phyloP scores from a whole-genome alignment of 257 asterid genomes.

The Vinca minor region DNA sequence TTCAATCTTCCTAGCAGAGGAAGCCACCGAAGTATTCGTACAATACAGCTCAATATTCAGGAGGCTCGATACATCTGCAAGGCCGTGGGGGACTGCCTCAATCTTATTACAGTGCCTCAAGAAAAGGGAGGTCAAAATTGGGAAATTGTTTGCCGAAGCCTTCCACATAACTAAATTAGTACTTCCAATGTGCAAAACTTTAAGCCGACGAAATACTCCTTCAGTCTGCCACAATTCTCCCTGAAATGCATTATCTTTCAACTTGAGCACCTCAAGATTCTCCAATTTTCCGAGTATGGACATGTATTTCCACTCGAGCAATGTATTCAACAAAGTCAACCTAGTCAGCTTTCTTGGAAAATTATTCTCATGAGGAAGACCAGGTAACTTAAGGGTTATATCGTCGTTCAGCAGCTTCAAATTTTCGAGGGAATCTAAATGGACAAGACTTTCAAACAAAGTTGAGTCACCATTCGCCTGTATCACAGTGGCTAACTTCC shows the following conservation, averaged over 20 bases:
- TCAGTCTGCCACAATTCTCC: conserved; percentile 25
- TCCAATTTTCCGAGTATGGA: conserved; percentile 22
- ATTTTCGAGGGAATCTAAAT: conserved; percentile 14
- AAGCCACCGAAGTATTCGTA: conserved; percentile 18
- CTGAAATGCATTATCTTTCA: conserved; percentile 18
- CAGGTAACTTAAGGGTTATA: background rate
- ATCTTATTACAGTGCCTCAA: conserved; percentile 21
- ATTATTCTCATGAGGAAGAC: conserved; percentile 6
- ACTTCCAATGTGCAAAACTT: conserved; percentile 21
- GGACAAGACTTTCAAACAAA: conserved; percentile 15
- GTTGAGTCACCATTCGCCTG: conserved; percentile 2
- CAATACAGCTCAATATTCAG: conserved; percentile 16
- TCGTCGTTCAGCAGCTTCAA: conserved; percentile 21
- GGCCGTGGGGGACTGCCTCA: conserved; percentile 19
- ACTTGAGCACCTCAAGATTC: conserved; percentile 25
- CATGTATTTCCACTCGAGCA: conserved; percentile 32
- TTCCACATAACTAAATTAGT: conserved; percentile 20
- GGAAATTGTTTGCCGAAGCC: conserved; percentile 22
- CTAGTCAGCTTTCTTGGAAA: conserved; percentile 17
- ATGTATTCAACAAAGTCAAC: conserved; percentile 17
- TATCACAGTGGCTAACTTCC: conserved; percentile 14
- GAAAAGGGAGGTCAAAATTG: conserved; percentile 18
- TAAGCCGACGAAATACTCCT: conserved; percentile 20
- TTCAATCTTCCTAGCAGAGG: conserved; percentile 24
- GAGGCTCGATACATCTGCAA: conserved; percentile 22